Conservation (phyloP, 208 protist species). For the Crithidia thermophila region DNA sequence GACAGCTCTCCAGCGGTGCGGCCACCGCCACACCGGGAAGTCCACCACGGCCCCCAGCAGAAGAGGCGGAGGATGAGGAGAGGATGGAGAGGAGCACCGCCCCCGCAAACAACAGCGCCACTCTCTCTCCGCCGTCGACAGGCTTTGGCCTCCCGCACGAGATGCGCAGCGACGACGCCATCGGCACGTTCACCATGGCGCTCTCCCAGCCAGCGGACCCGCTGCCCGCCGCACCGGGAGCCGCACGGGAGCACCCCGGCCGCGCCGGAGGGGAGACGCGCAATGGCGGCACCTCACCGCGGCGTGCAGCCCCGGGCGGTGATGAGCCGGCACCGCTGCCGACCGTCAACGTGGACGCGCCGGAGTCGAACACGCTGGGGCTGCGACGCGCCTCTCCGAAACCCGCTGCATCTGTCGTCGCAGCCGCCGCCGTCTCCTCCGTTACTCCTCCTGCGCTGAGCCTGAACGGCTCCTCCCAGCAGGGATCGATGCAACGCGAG, state of each 20-base stretch:
- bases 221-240: slow-evolving; percentile 1
- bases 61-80: no score
- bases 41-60: no score
- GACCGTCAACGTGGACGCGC: slow-evolving; percentile 21
- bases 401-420: neutral
- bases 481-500: neutral
- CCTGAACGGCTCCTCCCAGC: no score
- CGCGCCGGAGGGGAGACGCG: neutral
- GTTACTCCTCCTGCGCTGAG: no score
- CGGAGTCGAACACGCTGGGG: slow-evolving; percentile 26
- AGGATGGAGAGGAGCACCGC: neutral
- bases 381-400: slow-evolving; percentile 8
- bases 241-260: neutral
- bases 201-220: slow-evolving; percentile 25
- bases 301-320: neutral
- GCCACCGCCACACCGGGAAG: slow-evolving; percentile 22
- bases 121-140: neutral
- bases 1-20: slow-evolving; percentile 14
- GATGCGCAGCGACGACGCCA: slow-evolving; percentile 6
- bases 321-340: slow-evolving; percentile 20
- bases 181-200: neutral
- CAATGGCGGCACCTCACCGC: neutral
- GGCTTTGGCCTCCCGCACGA: slow-evolving; percentile 13
- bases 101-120: neutral
- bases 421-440: no score